Evolutionary conservation across 164 flowering plant species (phyloP), one percentile per base, ranked within the genome.

Genomic region (Stephania japonica): DNA sequence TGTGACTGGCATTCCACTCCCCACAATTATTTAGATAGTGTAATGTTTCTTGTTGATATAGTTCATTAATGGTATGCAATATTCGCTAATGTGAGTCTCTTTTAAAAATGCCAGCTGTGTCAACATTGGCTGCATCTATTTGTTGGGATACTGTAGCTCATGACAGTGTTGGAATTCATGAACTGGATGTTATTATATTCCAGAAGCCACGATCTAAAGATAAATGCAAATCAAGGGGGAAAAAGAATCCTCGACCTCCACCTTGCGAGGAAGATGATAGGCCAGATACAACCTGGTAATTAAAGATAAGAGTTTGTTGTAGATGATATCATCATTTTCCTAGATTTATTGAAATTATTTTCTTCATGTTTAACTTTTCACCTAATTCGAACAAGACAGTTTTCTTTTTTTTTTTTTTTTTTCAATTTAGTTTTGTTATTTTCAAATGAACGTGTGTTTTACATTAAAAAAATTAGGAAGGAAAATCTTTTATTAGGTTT

Each of bases 281-380:
- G 56, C 93, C 98, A 65, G 97, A 95, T 84, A 91, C 94, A 77
- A 89, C 97, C 80, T 95, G 99, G 98, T 95, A 82, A 80, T n/a
- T n/a, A 86, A 63, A 56, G 63, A 18, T 32, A 26, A 67, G 63
- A 56, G 1, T 21, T 56, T 56, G 63, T 56, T 49, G 12, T 49
- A 49, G 56, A 49, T 49, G 12, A 16, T 49, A 16, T 2, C 56
- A 49, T 49, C 56, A 2, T 49, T 16, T 49, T 11, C 68, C 38
- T 65, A 14, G 32, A 21, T 65, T 65, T 25, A 32, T 65, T 12
- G 23, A 24, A 65, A 21, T 70, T 68, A 47, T 43, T 49, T 49
- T 16, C 56, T 49, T 49, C 56, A 10, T 49, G 12, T 49, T 49
- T 49, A 32, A 32, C 0, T 32, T 32, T 32, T 32, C 38, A 32